These are phyloP conservation scores for Triangularia verruculosa DNA, from an alignment of 2,329 filamentous ascomycete genomes.

Conservation along the genomic window DNA sequence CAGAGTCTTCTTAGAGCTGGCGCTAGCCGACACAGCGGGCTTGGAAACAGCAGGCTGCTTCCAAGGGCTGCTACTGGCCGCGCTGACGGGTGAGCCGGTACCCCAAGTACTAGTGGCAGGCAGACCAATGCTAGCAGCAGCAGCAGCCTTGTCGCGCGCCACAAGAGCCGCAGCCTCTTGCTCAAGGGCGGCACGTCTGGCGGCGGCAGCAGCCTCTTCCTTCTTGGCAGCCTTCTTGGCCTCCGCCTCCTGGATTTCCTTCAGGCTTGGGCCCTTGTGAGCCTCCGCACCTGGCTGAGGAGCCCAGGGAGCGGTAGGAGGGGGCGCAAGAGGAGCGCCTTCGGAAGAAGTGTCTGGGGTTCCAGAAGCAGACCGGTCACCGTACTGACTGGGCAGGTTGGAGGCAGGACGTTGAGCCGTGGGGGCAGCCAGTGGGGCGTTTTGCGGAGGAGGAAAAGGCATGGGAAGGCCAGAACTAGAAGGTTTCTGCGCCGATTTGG, in stretches of 20 bases:
- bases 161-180: conserved; percentile 65
- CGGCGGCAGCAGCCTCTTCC: conserved; percentile 75
- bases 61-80: conserved; percentile 59
- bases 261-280: conserved; percentile 84
- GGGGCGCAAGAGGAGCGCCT: conserved; percentile 42
- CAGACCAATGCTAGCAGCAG: conserved; percentile 67
- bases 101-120: conserved; percentile 90
- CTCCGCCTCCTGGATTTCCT: conserved; percentile 95
- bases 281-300: conserved; percentile 70
- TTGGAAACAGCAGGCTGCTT: conserved; percentile 58
- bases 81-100: conserved; percentile 67
- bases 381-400: conserved; percentile 73
- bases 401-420: conserved; percentile 81
- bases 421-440: conserved; percentile 81
- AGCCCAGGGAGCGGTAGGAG: conserved; percentile 91
- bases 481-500: conserved; percentile 61
- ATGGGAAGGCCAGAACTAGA: conserved; percentile 67
- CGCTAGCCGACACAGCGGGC: conserved; percentile 34
- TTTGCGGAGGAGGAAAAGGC: conserved; percentile 67
- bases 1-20: conserved; percentile 73
- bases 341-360: conserved; percentile 60
- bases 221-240: conserved; percentile 87
- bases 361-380: conserved; percentile 67
- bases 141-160: conserved; percentile 59
- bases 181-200: conserved; percentile 74